Conservation (phyloP, 345 rosid genomes). For the Garcia nutans region DNA sequence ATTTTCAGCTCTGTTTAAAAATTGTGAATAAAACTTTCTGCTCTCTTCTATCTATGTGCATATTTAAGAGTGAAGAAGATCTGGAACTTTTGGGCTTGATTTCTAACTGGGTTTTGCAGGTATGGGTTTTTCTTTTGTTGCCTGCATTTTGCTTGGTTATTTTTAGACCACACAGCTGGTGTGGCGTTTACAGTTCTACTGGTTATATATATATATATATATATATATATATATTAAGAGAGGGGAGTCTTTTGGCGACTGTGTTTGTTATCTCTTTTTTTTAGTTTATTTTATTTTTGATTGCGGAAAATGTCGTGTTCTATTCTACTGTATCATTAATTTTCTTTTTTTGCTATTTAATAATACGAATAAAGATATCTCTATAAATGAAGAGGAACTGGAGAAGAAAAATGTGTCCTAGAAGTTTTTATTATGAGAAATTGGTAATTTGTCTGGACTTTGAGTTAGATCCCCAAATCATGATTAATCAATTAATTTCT, state of each 20-base stretch:
- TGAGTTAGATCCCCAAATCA: conserved; percentile 36
- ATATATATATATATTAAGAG: too few species aligned
- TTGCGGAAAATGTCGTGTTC: conserved; percentile 25
- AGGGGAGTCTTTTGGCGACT: conserved; percentile 16
- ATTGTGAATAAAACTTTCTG: not conserved
- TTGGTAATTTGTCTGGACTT: not conserved
- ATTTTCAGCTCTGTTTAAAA: not conserved
- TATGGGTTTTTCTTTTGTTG: conserved; percentile 15
- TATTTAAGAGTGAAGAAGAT: conserved; percentile 35
- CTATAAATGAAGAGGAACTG: conserved; percentile 10
- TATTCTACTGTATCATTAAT: conserved; percentile 19
- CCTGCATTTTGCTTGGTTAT: conserved; percentile 21
- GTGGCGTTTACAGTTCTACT: conserved; percentile 14
- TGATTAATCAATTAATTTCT: conserved; percentile 6
- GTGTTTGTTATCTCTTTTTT: not conserved
- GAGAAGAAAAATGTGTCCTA: not conserved
- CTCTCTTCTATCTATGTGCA: conserved; percentile 14
- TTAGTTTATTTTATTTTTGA: conserved; percentile 5
- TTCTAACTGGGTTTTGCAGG: conserved; percentile 35
- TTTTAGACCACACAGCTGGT: conserved; percentile 3
- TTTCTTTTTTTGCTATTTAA: not conserved
- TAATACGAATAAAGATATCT: not conserved
- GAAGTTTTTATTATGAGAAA: not conserved
- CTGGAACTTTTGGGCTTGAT: conserved; percentile 37
- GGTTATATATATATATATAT: too few species aligned